Conservation (phyloP, 345 rosid genomes). For the Hibiscus syriacus region DNA sequence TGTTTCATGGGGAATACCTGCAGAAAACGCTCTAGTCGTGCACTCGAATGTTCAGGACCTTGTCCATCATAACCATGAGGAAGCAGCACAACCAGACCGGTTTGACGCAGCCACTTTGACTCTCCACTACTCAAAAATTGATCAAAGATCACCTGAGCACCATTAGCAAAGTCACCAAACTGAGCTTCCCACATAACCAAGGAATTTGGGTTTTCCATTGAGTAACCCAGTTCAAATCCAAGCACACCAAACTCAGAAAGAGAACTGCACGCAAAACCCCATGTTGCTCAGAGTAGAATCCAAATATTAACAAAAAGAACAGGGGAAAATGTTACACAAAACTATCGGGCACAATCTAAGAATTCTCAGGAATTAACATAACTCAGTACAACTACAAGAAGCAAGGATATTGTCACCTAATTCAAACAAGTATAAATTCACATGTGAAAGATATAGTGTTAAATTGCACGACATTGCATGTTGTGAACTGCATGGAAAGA, state of each 20-base stretch:
- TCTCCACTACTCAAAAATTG: slow-evolving; percentile 81
- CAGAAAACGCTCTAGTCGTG: slow-evolving; percentile 68
- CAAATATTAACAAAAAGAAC: not conserved
- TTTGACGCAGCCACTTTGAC: slow-evolving; percentile 78
- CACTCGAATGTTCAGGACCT: slow-evolving; percentile 89
- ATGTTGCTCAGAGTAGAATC: not conserved
- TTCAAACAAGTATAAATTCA: not conserved
- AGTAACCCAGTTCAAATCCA: slow-evolving; percentile 81
- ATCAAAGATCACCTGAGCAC: slow-evolving; percentile 78
- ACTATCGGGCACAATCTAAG: not conserved
- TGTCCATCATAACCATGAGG: slow-evolving; percentile 88
- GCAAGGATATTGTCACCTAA: not conserved
- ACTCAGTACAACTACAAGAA: not conserved
- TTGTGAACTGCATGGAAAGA: not conserved
- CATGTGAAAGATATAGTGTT: not conserved
- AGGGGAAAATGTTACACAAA: not conserved
- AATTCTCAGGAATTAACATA: not conserved
- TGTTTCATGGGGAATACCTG: slow-evolving; percentile 33
- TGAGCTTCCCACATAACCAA: slow-evolving; percentile 83
- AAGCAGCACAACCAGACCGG: slow-evolving; percentile 69
- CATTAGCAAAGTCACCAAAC: slow-evolving; percentile 81
- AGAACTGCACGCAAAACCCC: slow-evolving; percentile 38
- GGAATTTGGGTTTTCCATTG: slow-evolving; percentile 79
- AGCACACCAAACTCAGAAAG: slow-evolving; percentile 81
- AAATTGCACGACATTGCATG: not conserved